Base-by-base conservation (phyloP, 768 basidiomycete genomes). In the Pulveroboletus sp. region DNA sequence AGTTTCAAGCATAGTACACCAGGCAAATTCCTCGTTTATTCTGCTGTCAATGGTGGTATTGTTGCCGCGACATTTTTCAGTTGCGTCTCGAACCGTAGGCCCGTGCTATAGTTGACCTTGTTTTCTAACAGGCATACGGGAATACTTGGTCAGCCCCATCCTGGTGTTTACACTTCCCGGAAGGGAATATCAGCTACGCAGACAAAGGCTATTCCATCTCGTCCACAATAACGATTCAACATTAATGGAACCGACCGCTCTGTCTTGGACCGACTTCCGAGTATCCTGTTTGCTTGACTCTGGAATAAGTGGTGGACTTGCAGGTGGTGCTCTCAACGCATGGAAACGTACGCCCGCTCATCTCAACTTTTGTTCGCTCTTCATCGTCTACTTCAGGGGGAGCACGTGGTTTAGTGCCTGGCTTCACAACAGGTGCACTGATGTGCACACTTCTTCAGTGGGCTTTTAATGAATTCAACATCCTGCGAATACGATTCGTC, bases 51-150 rank as follows among this genome's bases (percentile, higher is more conserved):
- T 61, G 81, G 83, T 39, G 82, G 81, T 20, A 70, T 91, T 16
- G 84, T 80, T 10, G 82, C 86, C 6, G 74, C 80, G 9, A 78
- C 82, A 0, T 93, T 93, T 70, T 93, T 93, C 67, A 77, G 92
- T 92, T 46, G 85, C 71, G 26, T 51, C 26, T 4, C 36, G 20
- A 40, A 22, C 8, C 14, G 1, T 31, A 12, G 16, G 38, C 9
- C 3, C 27, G 12, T 16, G 5, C 29, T 22, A 4, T 30, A 22
- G 38, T 41, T 44, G 40, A 53, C 30, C 23, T 16, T 36, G 4
- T 44, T 29, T 32, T 43, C 26, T 39, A 44, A 14, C 54, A 93
- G 92, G 80, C 50, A 63, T 86, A 45, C 80, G 89, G 51, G 92
- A 93, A 74, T 89, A 82, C 61, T 60, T 79, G n/a, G 69, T 91